A percentile compares a stretch with the other conserved stretches of the same genome.
These are phyloP conservation scores for Ogataea allantospora DNA, from an alignment of 805 yeast species.

Conservation along the genomic window DNA sequence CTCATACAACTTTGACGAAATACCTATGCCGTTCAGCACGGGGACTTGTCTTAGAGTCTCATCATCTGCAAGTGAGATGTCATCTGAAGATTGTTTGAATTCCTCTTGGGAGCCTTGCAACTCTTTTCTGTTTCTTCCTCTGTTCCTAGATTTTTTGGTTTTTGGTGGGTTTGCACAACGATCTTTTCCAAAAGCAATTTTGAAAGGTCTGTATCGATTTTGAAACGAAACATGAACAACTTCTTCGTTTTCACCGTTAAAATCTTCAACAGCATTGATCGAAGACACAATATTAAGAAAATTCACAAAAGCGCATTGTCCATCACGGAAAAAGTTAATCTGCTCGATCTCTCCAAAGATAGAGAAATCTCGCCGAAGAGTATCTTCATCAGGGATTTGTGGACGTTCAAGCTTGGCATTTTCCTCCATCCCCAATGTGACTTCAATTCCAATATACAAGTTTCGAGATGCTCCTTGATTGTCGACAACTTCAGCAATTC, in stretches of 20 bases:
- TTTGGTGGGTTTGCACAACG: slow-evolving; percentile 77
- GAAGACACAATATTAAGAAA: slow-evolving; percentile 63
- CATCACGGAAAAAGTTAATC: slow-evolving; percentile 65
- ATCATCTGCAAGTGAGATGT: slow-evolving; percentile 9
- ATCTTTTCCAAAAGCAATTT: slow-evolving; percentile 67
- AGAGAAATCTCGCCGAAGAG: slow-evolving; percentile 57
- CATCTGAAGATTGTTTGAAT: slow-evolving; percentile 5
- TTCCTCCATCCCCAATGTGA: slow-evolving; percentile 33
- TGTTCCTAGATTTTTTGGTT: slow-evolving; percentile 41
- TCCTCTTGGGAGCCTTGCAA: slow-evolving; percentile 5
- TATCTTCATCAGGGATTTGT: slow-evolving; percentile 46
- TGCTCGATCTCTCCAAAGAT: slow-evolving; percentile 74
- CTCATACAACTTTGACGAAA: slow-evolving; percentile 23
- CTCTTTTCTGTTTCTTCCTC: slow-evolving; percentile 32
- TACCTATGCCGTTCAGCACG: slow-evolving; percentile 27
- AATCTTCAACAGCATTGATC: slow-evolving; percentile 59
- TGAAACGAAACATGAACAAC: slow-evolving; percentile 40
- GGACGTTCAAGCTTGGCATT: slow-evolving; percentile 27
- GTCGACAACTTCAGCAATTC: slow-evolving; percentile 55
- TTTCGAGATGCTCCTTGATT: slow-evolving; percentile 73
- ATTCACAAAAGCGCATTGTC: slow-evolving; percentile 73
- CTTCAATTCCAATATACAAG: slow-evolving; percentile 64
- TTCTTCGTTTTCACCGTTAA: slow-evolving; percentile 38
- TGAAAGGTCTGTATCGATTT: slow-evolving; percentile 50
- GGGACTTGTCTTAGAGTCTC: slow-evolving; percentile 14